Evolutionary conservation across 805 yeast species (phyloP).

Genomic region (Kazachstania bromeliacearum): DNA sequence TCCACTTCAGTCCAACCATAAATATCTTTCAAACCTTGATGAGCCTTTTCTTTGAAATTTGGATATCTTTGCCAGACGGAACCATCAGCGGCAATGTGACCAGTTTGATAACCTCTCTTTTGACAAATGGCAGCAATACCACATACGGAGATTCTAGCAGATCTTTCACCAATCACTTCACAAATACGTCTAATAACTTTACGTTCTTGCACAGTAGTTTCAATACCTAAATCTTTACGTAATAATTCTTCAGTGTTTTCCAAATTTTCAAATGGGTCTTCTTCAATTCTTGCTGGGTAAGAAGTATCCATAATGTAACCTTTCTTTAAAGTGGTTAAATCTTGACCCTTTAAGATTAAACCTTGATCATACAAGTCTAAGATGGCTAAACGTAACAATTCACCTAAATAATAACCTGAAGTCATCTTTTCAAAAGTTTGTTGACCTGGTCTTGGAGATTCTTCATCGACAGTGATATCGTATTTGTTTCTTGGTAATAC

Average conservation of each 20-base stretch:
- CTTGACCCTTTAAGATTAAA: slow-evolving; percentile 59
- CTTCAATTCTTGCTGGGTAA: slow-evolving; percentile 75
- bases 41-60: slow-evolving; percentile 79
- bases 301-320: slow-evolving; percentile 80
- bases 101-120: slow-evolving; percentile 67
- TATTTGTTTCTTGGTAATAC: slow-evolving; percentile 83
- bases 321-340: slow-evolving; percentile 46
- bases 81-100: slow-evolving; percentile 94
- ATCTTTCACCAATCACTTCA: slow-evolving; percentile 79
- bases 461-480: slow-evolving; percentile 67
- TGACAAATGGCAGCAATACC: slow-evolving; percentile 90
- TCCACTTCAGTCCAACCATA: slow-evolving; percentile 57
- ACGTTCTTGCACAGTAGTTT: slow-evolving; percentile 71
- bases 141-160: slow-evolving; percentile 85
- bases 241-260: slow-evolving; percentile 62
- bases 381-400: slow-evolving; percentile 69
- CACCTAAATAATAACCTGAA: slow-evolving; percentile 92
- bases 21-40: slow-evolving; percentile 76
- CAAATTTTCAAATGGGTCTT: slow-evolving; percentile 78
- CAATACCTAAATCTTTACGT: slow-evolving; percentile 44
- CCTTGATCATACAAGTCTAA: slow-evolving; percentile 60
- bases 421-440: slow-evolving; percentile 95
- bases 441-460: slow-evolving; percentile 92
- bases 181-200: slow-evolving; percentile 71
- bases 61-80: slow-evolving; percentile 91